Evolutionary conservation across 495 filamentous ascomycete species (phyloP), one percentile per base, ranked within the genome.

Genomic region (Evernia prunastri): DNA sequence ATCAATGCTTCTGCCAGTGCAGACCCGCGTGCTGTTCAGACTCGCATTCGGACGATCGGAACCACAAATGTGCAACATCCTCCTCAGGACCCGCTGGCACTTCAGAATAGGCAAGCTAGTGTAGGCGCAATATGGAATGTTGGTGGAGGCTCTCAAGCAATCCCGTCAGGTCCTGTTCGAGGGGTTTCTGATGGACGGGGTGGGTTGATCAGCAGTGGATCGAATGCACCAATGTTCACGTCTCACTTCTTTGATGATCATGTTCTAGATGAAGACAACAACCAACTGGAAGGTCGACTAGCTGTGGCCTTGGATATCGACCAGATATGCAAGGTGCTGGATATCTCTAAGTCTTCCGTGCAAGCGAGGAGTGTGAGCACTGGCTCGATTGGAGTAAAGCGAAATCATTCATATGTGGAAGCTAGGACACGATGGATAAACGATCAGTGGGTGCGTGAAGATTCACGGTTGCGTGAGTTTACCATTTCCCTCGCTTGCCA

Each of bases 241-340:
- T 89, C 89, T 45, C 78, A 82, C 29, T 94, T 94, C 65, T 74
- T 87, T 25, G 79, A 80, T 4, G 73, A 76, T 49, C 72, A 74
- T n/a, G 78, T 81, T 31, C 76, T 78, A 11, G 78, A 82, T 42
- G 82, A 87, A 31, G 83, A 91, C 53, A 68, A 77, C 36, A 85
- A 88, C 56, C 85, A 81, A 56, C 88, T 95, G 69, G 86, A 91
- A 68, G 82, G 82, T 42, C 85, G 94, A 23, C 70, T 97, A 43
- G 94, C 95, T 12, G 75, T 88, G 42, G 94, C 94, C 7, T 80
- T 96, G 23, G 87, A 89, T n/a, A 79, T 97, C 63, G 89, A 97
- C 70, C 85, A 82, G 59, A 76, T 81, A 37, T 75, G 76, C 60
- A 81, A 83, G 68, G 76, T 89, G 11, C 78, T 92, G 51, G 78